Conservation (phyloP, 2,329 filamentous ascomycete genomes). For the Ophiostoma ips region DNA sequence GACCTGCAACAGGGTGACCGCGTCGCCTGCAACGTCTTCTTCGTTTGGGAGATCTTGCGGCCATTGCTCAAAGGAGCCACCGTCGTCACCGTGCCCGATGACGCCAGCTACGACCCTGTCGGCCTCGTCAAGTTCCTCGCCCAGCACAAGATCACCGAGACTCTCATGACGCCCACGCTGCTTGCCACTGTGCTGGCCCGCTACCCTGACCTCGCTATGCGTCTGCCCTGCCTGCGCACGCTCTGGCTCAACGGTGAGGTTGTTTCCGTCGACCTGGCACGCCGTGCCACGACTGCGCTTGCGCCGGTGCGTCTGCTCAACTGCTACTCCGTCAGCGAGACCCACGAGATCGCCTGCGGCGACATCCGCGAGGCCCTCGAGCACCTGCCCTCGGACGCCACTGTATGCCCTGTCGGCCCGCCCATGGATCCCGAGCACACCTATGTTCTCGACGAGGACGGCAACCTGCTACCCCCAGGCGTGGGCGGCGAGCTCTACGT, state of each 20-base stretch:
- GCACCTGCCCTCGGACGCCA: conserved; percentile 37
- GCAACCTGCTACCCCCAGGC: conserved; percentile 47
- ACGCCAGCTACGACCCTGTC: conserved; percentile 63
- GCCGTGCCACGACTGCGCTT: conserved; percentile 51
- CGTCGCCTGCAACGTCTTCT: conserved; percentile 80
- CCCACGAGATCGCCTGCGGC: conserved; percentile 65
- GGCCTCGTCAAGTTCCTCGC: conserved; percentile 58
- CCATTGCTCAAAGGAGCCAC: conserved; percentile 64
- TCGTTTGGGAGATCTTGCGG: conserved; percentile 72
- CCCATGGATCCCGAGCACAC: conserved; percentile 53
- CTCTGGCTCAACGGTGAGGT: conserved; percentile 77
- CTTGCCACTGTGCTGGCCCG: conserved; percentile 60
- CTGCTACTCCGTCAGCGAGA: conserved; percentile 72
- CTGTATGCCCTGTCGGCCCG: conserved; percentile 61
- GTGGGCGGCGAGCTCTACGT: conserved; percentile 60
- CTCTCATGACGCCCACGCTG: conserved; percentile 71
- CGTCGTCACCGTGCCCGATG: conserved; percentile 60
- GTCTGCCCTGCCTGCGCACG: conserved; percentile 52
- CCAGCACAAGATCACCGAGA: conserved; percentile 57
- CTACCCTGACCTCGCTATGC: conserved; percentile 48
- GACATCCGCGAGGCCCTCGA: conserved; percentile 57
- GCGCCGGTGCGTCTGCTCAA: conserved; percentile 53
- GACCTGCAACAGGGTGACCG: conserved; percentile 59
- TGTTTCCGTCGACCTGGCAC: conserved; percentile 62
- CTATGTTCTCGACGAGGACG: conserved; percentile 59